These are phyloP conservation scores for Diplodia mutila DNA, from an alignment of 2,329 filamentous ascomycete species.

Conservation along the genomic window DNA sequence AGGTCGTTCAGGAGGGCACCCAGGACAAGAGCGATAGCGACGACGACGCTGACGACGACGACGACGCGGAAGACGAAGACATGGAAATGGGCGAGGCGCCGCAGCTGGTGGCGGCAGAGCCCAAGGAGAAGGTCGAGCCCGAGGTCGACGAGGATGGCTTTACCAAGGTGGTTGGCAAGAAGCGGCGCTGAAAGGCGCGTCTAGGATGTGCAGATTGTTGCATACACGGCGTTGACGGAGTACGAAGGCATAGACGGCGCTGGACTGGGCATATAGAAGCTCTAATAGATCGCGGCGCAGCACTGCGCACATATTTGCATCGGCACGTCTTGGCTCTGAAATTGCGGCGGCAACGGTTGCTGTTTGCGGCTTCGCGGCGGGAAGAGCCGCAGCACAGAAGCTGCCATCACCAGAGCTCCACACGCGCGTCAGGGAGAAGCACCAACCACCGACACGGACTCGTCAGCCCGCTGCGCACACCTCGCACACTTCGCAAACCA, in stretches of 20 bases:
- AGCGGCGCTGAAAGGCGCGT: slow-evolving; percentile 37
- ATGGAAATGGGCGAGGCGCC: slow-evolving; percentile 45
- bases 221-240: slow-evolving; percentile 23
- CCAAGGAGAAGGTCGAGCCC: slow-evolving; percentile 40
- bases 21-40: slow-evolving; percentile 43
- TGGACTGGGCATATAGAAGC: slow-evolving; percentile 13
- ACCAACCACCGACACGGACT: neutral
- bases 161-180: slow-evolving; percentile 47
- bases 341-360: slow-evolving; percentile 17
- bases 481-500: neutral
- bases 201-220: neutral
- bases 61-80: slow-evolving; percentile 32
- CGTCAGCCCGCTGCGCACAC: neutral
- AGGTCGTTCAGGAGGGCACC: slow-evolving; percentile 63
- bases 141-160: slow-evolving; percentile 50
- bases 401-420: slow-evolving; percentile 1
- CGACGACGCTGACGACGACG: slow-evolving; percentile 52
- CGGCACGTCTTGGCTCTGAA: slow-evolving; percentile 12
- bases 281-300: slow-evolving; percentile 18
- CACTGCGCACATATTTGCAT: slow-evolving; percentile 6
- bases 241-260: slow-evolving; percentile 3
- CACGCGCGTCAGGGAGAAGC: slow-evolving; percentile 7
- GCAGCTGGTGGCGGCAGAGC: slow-evolving; percentile 34
- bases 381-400: slow-evolving; percentile 9
- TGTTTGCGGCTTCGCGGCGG: slow-evolving; percentile 17